These are phyloP conservation scores for Kodamaea laetipori DNA, from an alignment of 805 yeast genomes.

Conservation along the genomic window DNA sequence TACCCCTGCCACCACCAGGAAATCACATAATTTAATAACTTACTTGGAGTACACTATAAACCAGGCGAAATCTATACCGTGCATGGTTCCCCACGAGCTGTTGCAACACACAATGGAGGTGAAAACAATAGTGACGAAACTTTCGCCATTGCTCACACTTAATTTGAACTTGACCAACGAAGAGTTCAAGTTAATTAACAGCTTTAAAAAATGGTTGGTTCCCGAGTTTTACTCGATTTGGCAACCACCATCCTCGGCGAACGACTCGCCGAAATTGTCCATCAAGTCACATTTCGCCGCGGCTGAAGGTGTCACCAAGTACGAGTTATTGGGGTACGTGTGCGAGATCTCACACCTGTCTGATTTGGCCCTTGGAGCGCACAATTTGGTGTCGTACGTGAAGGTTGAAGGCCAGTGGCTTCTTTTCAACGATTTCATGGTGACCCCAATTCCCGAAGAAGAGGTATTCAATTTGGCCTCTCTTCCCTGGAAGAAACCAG, in stretches of 20 bases:
- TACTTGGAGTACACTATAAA: constrained; percentile 66
- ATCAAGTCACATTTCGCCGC: constrained; percentile 7
- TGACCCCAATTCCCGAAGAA: constrained; percentile 66
- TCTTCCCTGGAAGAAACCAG: constrained; percentile 80
- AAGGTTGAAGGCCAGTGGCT: constrained; percentile 65
- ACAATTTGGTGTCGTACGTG: constrained; percentile 62
- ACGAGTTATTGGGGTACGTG: constrained; percentile 68
- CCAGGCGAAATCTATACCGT: constrained; percentile 49
- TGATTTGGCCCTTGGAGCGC: constrained; percentile 40
- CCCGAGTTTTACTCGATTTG: constrained; percentile 53
- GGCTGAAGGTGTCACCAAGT: constrained; percentile 42
- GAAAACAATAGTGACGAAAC: constrained; percentile 48
- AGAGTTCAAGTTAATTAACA: constrained; percentile 55
- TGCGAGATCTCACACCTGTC: constrained; percentile 60
- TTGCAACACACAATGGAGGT: constrained; percentile 49
- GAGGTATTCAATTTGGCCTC: constrained; percentile 75
- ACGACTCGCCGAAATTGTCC: constrained; percentile 7
- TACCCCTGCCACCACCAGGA: constrained; percentile 18
- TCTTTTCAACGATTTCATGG: constrained; percentile 89
- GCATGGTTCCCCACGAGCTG: constrained; percentile 45
- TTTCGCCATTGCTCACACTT: constrained; percentile 67
- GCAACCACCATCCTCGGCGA: constrained; percentile 8
- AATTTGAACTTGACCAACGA: constrained; percentile 58
- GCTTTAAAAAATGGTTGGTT: constrained; percentile 58
- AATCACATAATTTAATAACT: constrained; percentile 34